These are phyloP conservation scores for Pythium oligandrum DNA, from an alignment of 352 stramenopile species.

Conservation along the genomic window DNA sequence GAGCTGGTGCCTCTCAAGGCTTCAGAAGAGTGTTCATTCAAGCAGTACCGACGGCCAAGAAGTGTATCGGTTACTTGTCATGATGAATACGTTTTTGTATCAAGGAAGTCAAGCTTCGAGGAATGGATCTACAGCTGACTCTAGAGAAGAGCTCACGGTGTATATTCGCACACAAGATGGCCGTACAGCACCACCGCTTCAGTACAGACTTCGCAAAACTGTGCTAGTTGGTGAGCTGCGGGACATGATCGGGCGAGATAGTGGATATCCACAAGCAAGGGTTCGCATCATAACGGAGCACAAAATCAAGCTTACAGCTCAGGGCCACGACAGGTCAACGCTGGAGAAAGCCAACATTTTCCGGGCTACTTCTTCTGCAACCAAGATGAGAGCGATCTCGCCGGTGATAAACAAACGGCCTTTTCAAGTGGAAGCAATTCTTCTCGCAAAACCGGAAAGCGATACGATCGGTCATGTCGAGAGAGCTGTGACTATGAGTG, in stretches of 20 bases:
- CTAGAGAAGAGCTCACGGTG: slow-evolving; percentile 22
- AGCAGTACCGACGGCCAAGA: slow-evolving; percentile 2
- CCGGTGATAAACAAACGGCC: neutral
- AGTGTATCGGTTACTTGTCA: slow-evolving; percentile 33
- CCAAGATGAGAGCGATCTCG: neutral
- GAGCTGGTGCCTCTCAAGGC: slow-evolving; percentile 9
- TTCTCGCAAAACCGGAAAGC: slow-evolving; percentile 28
- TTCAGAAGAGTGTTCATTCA: neutral
- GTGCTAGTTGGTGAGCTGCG: slow-evolving; percentile 30
- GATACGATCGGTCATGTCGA: slow-evolving; percentile 32
- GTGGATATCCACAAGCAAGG: slow-evolving; percentile 22
- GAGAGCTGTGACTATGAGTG: slow-evolving; percentile 1
- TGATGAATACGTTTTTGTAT: slow-evolving; percentile 77
- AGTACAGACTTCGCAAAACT: slow-evolving; percentile 30
- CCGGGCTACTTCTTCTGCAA: neutral
- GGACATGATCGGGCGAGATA: slow-evolving; percentile 28
- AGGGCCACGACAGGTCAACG: slow-evolving; percentile 25
- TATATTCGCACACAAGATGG: slow-evolving; percentile 37
- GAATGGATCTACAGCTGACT: neutral
- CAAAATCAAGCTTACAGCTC: slow-evolving; percentile 30
- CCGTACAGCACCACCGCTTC: slow-evolving; percentile 24
- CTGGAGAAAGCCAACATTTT: slow-evolving; percentile 30
- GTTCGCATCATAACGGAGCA: slow-evolving; percentile 32
- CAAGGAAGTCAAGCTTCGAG: slow-evolving; percentile 23
- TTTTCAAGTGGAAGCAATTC: slow-evolving; percentile 27